These are phyloP conservation scores for Candida alai DNA, from an alignment of 805 yeast genomes.

Conservation along the genomic window DNA sequence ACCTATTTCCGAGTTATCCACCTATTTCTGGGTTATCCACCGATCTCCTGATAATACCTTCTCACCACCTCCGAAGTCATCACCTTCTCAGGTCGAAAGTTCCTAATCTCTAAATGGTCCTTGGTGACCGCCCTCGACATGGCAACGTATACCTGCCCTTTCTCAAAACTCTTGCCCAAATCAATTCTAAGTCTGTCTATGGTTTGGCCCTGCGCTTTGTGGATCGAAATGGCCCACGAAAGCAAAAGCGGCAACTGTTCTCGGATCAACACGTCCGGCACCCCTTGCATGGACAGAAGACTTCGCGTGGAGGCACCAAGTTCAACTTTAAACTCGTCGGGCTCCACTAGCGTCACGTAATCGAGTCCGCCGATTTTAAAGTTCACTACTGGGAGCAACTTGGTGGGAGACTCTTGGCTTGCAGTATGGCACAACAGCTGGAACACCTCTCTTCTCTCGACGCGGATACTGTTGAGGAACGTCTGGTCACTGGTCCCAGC, in stretches of 20 bases:
- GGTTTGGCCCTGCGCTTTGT: conserved; percentile 84
- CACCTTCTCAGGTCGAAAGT: conserved; percentile 58
- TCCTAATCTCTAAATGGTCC: conserved; percentile 59
- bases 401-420: conserved; percentile 17
- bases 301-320: conserved; percentile 1
- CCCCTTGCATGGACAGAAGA: conserved; percentile 4
- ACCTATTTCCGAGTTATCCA: too few relatives aligned
- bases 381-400: conserved; percentile 43
- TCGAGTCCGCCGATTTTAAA: conserved; percentile 37
- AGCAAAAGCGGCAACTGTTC: conserved; percentile 65
- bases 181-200: conserved; percentile 68
- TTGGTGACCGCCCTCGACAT: conserved; percentile 72
- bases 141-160: conserved; percentile 83
- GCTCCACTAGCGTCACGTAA: conserved; percentile 29
- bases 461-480: conserved; percentile 19
- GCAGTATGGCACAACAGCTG: conserved; percentile 18
- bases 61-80: conserved; percentile 32
- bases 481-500: conserved; percentile 17
- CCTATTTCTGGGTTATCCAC: too few relatives aligned
- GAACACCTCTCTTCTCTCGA: conserved; percentile 22
- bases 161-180: conserved; percentile 62
- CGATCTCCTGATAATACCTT: conserved; percentile 24
- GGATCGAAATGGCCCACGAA: conserved; percentile 83
- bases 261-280: conserved; percentile 33
- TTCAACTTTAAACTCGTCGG: conserved; percentile 29